Evolutionary conservation across 2,329 filamentous ascomycete genomes (phyloP).

Genomic region (Verruconis gallopava): DNA sequence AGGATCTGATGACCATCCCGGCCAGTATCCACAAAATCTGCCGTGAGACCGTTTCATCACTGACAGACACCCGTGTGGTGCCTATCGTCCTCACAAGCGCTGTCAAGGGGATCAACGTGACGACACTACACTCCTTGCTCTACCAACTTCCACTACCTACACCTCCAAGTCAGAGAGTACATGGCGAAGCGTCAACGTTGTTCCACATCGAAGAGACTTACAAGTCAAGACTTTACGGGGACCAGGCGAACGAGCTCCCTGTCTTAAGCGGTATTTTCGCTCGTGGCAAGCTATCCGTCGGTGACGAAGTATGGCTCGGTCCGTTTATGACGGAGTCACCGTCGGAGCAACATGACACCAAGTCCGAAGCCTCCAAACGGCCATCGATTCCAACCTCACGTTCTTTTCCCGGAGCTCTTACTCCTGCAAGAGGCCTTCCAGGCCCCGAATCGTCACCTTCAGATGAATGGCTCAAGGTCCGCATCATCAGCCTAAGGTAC

Average conservation of each 20-base stretch:
- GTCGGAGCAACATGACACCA: constrained; percentile 16
- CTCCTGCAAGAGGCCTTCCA: constrained; percentile 13
- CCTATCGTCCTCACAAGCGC: constrained; percentile 83
- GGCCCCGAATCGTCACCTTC: constrained; percentile 21
- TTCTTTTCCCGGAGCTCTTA: constrained; percentile 35
- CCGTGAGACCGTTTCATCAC: constrained; percentile 39
- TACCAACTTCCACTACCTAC: constrained; percentile 56
- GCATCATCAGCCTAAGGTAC: constrained; percentile 76
- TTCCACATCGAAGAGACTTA: constrained; percentile 93
- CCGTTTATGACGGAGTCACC: constrained; percentile 39
- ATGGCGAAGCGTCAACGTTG: constrained; percentile 39
- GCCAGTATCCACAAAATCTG: constrained; percentile 45
- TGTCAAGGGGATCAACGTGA: constrained; percentile 71
- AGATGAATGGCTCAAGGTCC: constrained; percentile 67
- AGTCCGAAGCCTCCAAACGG: constrained; percentile 12
- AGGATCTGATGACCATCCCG: constrained; percentile 45
- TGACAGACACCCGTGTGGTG: constrained; percentile 44
- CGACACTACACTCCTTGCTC: constrained; percentile 69
- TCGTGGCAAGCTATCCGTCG: constrained; percentile 64
- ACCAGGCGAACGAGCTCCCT: constrained; percentile 9
- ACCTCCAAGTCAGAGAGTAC: constrained; percentile 10
- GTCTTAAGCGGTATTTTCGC: constrained; percentile 76
- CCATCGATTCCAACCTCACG: constrained; percentile 28
- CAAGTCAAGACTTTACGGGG: constrained; percentile 37
- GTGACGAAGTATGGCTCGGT: constrained; percentile 65